A percentile compares a stretch with the other conserved stretches of the same genome.
phyloP scores from a whole-genome alignment of 139 green algal species.

The Chlamydomonas sp. region DNA sequence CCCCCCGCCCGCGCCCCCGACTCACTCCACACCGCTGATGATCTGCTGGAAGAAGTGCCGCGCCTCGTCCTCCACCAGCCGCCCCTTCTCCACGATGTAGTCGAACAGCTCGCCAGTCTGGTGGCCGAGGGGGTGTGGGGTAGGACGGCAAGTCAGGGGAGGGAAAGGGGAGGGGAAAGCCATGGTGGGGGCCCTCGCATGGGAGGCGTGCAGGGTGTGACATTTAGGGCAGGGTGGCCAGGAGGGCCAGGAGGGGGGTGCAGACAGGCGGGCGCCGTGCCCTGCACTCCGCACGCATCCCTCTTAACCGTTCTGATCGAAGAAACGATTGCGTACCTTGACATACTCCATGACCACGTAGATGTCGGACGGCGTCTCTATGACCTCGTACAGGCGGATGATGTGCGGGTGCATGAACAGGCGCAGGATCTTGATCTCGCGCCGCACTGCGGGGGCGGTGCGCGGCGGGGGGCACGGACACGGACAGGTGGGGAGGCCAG shows the following conservation, averaged over 20 bases:
- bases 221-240: too few species aligned
- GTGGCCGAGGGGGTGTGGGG: neutral
- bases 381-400: constrained; percentile 98
- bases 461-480: neutral
- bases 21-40: constrained; percentile 90
- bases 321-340: constrained; percentile 58
- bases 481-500: neutral
- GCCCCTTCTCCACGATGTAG: constrained; percentile 99
- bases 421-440: constrained; percentile 97
- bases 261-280: too few species aligned
- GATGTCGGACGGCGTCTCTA: constrained; percentile 97
- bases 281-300: too few species aligned
- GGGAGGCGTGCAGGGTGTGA: too few species aligned
- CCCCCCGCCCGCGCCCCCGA: neutral
- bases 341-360: constrained; percentile 99
- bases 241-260: too few species aligned
- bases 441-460: constrained; percentile 68
- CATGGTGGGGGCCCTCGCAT: too few species aligned
- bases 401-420: constrained; percentile 99
- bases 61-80: constrained; percentile 97
- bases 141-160: too few species aligned
- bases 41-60: constrained; percentile 99
- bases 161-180: too few species aligned
- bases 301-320: too few species aligned
- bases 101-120: constrained; percentile 98